These are phyloP conservation scores for Aspergillus jensenii DNA, from an alignment of 2,329 filamentous ascomycete genomes.

Conservation along the genomic window DNA sequence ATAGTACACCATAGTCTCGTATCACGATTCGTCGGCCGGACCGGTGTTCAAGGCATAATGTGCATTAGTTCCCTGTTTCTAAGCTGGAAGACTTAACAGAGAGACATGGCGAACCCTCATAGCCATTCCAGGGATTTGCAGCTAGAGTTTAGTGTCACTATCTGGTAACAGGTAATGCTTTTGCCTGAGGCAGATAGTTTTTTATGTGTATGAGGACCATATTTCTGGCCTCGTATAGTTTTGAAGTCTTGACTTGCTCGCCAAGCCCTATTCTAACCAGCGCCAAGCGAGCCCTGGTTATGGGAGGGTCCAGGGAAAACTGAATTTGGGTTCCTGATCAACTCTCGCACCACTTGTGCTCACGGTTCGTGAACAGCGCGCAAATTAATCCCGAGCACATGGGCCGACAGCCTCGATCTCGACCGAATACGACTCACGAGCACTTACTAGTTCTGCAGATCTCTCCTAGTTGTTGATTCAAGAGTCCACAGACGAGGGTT, in stretches of 20 bases:
- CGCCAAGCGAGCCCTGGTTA: background rate
- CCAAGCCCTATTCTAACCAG: background rate
- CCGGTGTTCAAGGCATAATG: too few relatives aligned
- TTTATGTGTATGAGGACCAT: background rate
- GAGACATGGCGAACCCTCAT: background rate
- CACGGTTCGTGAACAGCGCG: background rate
- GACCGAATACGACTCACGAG: background rate
- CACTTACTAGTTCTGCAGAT: slow-evolving; percentile 20
- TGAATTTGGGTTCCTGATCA: background rate
- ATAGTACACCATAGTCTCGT: too few relatives aligned
- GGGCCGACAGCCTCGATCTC: background rate
- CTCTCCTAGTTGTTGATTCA: slow-evolving; percentile 9
- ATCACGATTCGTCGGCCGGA: too few relatives aligned
- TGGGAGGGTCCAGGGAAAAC: background rate
- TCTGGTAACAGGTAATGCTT: background rate
- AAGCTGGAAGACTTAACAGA: background rate
- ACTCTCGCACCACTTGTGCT: background rate
- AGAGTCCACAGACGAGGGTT: background rate
- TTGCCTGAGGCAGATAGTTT: background rate
- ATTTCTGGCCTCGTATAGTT: background rate
- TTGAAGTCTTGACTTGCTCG: background rate
- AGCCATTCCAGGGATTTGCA: background rate
- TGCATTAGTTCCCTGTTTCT: background rate
- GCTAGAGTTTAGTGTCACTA: background rate
- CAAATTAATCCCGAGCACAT: background rate